Conservation (phyloP, 257 asterid genomes). For the Gentiana macrophylla region DNA sequence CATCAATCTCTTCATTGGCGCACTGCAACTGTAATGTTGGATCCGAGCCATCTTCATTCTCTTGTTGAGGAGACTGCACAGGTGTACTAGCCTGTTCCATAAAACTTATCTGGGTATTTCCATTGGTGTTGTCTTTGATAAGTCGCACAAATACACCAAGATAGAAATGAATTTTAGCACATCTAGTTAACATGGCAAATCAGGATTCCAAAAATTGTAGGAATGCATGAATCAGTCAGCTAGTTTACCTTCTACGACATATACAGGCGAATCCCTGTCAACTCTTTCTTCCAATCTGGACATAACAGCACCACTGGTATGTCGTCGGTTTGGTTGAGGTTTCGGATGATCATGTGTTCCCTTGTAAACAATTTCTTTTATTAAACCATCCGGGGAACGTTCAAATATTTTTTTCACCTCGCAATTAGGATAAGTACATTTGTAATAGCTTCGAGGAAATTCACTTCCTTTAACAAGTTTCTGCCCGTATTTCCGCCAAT, state of each 20-base stretch:
- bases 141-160: slow-evolving; percentile 12
- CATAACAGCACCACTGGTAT: slow-evolving; percentile 57
- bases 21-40: slow-evolving; percentile 46
- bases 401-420: slow-evolving; percentile 90
- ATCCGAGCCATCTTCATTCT: slow-evolving; percentile 45
- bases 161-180: not conserved
- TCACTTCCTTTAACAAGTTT: slow-evolving; percentile 96
- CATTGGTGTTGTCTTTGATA: slow-evolving; percentile 44
- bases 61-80: slow-evolving; percentile 47
- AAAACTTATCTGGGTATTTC: slow-evolving; percentile 7
- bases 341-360: slow-evolving; percentile 94
- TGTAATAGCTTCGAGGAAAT: slow-evolving; percentile 90
- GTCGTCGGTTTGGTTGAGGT: slow-evolving; percentile 75
- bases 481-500: slow-evolving; percentile 97
- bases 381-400: slow-evolving; percentile 83
- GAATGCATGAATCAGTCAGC: not conserved
- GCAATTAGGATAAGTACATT: slow-evolving; percentile 85
- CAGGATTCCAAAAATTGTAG: not conserved
- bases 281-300: slow-evolving; percentile 57
- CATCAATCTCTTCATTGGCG: slow-evolving; percentile 50
- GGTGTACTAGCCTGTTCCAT: slow-evolving; percentile 54
- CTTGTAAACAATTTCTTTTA: slow-evolving; percentile 79
- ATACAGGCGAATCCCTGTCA: slow-evolving; percentile 35
- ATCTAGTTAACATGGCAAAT: not conserved
- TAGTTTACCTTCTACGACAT: slow-evolving; percentile 59